Evolutionary conservation across 1,284 basidiomycete species (phyloP), one percentile per base, ranked within the genome.

Genomic region (Ustilago loliicola): DNA sequence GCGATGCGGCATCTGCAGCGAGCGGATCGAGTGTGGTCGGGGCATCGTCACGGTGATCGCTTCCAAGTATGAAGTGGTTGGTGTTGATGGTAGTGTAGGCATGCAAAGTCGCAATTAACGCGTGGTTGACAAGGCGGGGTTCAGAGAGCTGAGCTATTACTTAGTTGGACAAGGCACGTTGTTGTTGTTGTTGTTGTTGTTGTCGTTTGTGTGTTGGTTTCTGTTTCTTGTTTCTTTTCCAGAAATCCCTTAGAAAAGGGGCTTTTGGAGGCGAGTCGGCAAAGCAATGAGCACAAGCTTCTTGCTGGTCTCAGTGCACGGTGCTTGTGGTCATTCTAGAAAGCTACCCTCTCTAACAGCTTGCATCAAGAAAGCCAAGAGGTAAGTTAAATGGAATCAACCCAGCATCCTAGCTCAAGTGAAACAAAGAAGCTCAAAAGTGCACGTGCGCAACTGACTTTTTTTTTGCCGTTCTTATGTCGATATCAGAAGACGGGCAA

Each of bases 11-110:
- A 76, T 66, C 17, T 76, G 68, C 0, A 76, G 30, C 0, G 71
- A 73, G 9, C 75, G 66, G 36, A 77, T 58, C 13, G 75, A 77
- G 32, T 62, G 71, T 36, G 75, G 63, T 25, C 66, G 54, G 9
- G 75, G 71, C 75, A 77, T 77, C 25, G 25, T 50, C 11, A 23
- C 25, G 48, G 29, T 25, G 9, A 50, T 45, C 42, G 42, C 2
- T n/a, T 21, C 42, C n/a, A 11, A 45, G 36, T 7, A n/a, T 45
- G 42, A 8, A 21, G 21, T 25, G 48, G 25, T 50, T 50, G 27
- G 25, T 23, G 45, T 27, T 27, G 1, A 29, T 27, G 48, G 15
- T 5, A 15, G 25, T 17, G 27, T 1, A 50, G 48, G 23, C 27
- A 17, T 3, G 15, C 8, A 23, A 3, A 23, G 45, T 42, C 17